These are phyloP conservation scores for Vanrija sp. DNA, from an alignment of 1,284 basidiomycete genomes.

Conservation along the genomic window DNA sequence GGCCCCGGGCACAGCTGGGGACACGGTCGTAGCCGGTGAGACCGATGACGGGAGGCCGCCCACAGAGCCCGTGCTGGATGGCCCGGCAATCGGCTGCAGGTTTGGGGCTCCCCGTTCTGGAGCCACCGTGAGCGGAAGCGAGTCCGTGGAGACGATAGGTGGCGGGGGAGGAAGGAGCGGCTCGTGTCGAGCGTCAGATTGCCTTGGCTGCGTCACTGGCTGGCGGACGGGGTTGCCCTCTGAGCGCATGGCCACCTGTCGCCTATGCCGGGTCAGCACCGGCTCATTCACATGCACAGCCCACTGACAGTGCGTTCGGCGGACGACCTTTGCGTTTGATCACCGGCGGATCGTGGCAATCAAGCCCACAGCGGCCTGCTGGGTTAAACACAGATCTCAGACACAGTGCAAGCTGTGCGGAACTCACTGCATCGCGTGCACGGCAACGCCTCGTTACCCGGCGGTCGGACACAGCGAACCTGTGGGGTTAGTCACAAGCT, in stretches of 20 bases:
- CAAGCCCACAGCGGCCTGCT: conserved; percentile 19
- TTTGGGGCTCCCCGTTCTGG: background rate
- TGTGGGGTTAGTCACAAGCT: background rate
- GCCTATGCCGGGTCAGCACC: too few species aligned
- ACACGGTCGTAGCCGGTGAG: background rate
- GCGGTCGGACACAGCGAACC: conserved; percentile 26
- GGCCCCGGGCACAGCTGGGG: background rate
- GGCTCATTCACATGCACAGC: background rate
- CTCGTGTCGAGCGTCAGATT: background rate
- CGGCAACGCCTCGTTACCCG: conserved; percentile 9
- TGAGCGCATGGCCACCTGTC: too few species aligned
- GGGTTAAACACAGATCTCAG: too few species aligned
- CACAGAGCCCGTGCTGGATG: background rate
- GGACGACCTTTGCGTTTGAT: conserved; percentile 27
- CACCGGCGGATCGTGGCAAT: conserved; percentile 22
- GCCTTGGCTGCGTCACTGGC: too few species aligned
- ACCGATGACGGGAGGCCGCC: background rate
- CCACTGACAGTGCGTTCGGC: conserved; percentile 9
- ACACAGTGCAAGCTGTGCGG: background rate
- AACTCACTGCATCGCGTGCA: conserved; percentile 27
- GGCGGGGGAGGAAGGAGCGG: background rate
- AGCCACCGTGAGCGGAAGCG: background rate
- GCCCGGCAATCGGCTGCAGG: background rate
- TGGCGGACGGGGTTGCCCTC: too few species aligned
- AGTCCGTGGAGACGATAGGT: background rate